A percentile compares a stretch with the other conserved stretches of the same genome.
phyloP scores from a whole-genome alignment of 2,329 filamentous ascomycete species.

The Alternaria infectoria region DNA sequence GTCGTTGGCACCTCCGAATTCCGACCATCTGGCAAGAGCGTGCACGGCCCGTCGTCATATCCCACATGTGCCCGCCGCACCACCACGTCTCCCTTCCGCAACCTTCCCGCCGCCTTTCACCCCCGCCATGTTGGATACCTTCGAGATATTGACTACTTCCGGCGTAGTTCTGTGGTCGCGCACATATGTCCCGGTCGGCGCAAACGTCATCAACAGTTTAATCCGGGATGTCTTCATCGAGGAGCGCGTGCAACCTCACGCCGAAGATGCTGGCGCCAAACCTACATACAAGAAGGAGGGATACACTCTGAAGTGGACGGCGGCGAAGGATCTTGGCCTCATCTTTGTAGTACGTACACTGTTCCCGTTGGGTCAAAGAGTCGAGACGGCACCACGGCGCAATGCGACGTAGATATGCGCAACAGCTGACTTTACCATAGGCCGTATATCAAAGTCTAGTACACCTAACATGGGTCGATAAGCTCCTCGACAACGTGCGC shows the following conservation, averaged over 20 bases:
- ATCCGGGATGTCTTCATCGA: slow-evolving; percentile 98
- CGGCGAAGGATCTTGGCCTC: slow-evolving; percentile 87
- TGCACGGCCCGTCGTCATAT: slow-evolving; percentile 39
- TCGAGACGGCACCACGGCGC: not conserved
- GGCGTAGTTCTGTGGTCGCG: slow-evolving; percentile 97
- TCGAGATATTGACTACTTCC: slow-evolving; percentile 94
- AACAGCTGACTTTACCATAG: slow-evolving; percentile 53
- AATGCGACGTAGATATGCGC: not conserved
- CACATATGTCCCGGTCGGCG: slow-evolving; percentile 78
- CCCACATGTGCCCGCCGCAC: slow-evolving; percentile 11
- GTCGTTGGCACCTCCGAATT: slow-evolving; percentile 14
- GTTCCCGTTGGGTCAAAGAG: slow-evolving; percentile 28
- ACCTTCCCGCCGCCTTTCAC: slow-evolving; percentile 1
- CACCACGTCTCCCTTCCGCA: slow-evolving; percentile 1
- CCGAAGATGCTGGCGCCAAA: slow-evolving; percentile 68
- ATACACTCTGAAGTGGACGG: slow-evolving; percentile 93
- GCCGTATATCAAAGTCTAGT: slow-evolving; percentile 96
- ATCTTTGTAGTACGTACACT: slow-evolving; percentile 79
- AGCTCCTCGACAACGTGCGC: slow-evolving; percentile 92
- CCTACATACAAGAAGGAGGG: slow-evolving; percentile 87
- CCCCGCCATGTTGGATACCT: slow-evolving; percentile 84
- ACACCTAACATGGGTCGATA: slow-evolving; percentile 95
- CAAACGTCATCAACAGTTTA: slow-evolving; percentile 88
- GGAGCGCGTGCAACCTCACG: slow-evolving; percentile 73
- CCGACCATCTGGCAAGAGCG: slow-evolving; percentile 30